Conservation (phyloP, 2,329 filamentous ascomycete species). For the Claviceps sorghi region DNA sequence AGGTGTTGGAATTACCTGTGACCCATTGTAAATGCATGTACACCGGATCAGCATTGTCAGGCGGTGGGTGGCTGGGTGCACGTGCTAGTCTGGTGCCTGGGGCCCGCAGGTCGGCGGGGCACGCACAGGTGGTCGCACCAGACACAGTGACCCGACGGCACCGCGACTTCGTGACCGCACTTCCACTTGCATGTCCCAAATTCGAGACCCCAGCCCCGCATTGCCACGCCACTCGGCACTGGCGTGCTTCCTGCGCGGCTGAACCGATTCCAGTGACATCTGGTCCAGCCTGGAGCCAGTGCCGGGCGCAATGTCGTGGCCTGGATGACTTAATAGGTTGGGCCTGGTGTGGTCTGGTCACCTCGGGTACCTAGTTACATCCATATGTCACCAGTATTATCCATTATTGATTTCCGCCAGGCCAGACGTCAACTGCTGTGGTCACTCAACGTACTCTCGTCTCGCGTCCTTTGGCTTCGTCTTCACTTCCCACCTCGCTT, state of each 20-base stretch:
- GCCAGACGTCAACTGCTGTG: not conserved
- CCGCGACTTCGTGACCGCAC: too few species aligned
- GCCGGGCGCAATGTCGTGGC: too few species aligned
- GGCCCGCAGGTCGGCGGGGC: too few species aligned
- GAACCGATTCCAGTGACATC: not conserved
- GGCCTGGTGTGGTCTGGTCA: not conserved
- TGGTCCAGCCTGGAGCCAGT: not conserved
- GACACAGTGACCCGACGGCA: too few species aligned
- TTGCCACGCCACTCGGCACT: not conserved
- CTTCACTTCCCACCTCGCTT: slow-evolving; percentile 1
- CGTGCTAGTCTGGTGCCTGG: too few species aligned
- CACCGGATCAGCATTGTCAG: too few species aligned
- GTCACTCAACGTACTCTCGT: not conserved
- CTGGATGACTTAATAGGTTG: too few species aligned
- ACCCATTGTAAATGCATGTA: too few species aligned
- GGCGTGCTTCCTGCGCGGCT: not conserved
- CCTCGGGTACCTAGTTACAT: not conserved
- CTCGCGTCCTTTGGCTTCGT: not conserved
- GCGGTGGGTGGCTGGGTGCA: too few species aligned
- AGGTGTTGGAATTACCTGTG: too few species aligned
- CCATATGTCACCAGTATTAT: not conserved
- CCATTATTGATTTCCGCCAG: not conserved
- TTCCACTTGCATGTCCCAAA: not conserved
- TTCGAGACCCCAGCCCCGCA: not conserved
- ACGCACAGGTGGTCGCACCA: too few species aligned